A percentile compares a stretch with the other conserved stretches of the same genome.
phyloP scores from a whole-genome alignment of 805 yeast genomes.

The Candida tibetensis region DNA sequence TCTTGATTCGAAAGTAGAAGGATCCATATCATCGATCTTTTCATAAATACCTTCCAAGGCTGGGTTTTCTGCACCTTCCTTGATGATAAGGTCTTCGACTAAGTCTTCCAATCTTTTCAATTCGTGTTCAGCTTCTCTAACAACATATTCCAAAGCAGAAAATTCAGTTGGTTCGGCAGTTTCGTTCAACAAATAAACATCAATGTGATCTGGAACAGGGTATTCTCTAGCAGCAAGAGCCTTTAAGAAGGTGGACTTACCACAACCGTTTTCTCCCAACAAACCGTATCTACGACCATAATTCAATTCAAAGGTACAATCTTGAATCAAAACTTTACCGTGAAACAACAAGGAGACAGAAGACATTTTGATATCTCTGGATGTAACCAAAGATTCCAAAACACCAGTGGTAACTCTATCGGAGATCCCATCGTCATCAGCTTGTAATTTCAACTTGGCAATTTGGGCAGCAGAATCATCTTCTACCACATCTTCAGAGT shows the following conservation, averaged over 20 bases:
- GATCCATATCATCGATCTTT: slow-evolving; percentile 94
- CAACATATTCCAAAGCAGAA: slow-evolving; percentile 94
- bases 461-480: slow-evolving; percentile 70
- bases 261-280: slow-evolving; percentile 98
- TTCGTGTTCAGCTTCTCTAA: slow-evolving; percentile 92
- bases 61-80: slow-evolving; percentile 92
- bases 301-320: slow-evolving; percentile 87
- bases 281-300: slow-evolving; percentile 97
- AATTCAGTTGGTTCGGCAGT: slow-evolving; percentile 94
- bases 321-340: slow-evolving; percentile 94
- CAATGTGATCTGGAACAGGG: slow-evolving; percentile 91
- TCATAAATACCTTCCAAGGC: slow-evolving; percentile 86
- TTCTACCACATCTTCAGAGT: slow-evolving; percentile 49
- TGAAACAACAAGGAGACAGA: slow-evolving; percentile 92
- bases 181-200: slow-evolving; percentile 90
- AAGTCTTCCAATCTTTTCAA: slow-evolving; percentile 85
- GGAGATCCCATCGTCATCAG: slow-evolving; percentile 89
- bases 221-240: slow-evolving; percentile 94
- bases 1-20: slow-evolving; percentile 91
- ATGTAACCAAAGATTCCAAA: slow-evolving; percentile 79
- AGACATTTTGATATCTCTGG: slow-evolving; percentile 89
- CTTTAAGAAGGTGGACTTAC: slow-evolving; percentile 92
- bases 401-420: slow-evolving; percentile 99
- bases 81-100: slow-evolving; percentile 85
- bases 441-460: slow-evolving; percentile 85